These are phyloP conservation scores for Chlamydomonas reinhardtii DNA, from an alignment of 163 green algal species.

Conservation along the genomic window DNA sequence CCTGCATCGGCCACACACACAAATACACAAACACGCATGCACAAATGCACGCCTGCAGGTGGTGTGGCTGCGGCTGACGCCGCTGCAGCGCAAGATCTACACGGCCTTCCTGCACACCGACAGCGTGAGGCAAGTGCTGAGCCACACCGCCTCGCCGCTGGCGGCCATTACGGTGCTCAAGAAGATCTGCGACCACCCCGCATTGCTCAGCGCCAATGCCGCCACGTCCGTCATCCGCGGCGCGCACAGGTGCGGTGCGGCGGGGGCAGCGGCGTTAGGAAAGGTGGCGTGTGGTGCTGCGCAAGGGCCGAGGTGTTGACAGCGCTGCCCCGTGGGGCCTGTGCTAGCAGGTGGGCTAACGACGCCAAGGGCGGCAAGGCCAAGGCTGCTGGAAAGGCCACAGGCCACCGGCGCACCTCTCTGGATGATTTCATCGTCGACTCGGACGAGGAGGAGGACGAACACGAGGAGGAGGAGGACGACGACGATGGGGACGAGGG, in stretches of 20 bases:
- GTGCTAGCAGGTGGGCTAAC: slow-evolving; percentile 50
- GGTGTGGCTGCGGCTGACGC: slow-evolving; percentile 91
- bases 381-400: neutral
- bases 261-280: too few species aligned
- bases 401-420: neutral
- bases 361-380: neutral
- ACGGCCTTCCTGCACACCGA: slow-evolving; percentile 80
- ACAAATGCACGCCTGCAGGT: slow-evolving; percentile 46
- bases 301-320: neutral
- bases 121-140: slow-evolving; percentile 79
- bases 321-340: too few species aligned
- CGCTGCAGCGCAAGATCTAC: slow-evolving; percentile 76
- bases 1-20: too few species aligned
- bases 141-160: slow-evolving; percentile 83
- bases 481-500: neutral
- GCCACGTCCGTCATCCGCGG: slow-evolving; percentile 54
- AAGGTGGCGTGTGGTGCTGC: neutral
- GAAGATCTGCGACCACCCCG: slow-evolving; percentile 95
- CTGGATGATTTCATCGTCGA: slow-evolving; percentile 50
- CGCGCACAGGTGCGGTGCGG: slow-evolving; percentile 28
- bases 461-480: slow-evolving; percentile 32
- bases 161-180: slow-evolving; percentile 87
- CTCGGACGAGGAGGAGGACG: slow-evolving; percentile 40
- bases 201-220: slow-evolving; percentile 80
- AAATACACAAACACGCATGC: too few species aligned